These are phyloP conservation scores for Bipolaris sorokiniana DNA, from an alignment of 2,329 filamentous ascomycete genomes.

Conservation along the genomic window DNA sequence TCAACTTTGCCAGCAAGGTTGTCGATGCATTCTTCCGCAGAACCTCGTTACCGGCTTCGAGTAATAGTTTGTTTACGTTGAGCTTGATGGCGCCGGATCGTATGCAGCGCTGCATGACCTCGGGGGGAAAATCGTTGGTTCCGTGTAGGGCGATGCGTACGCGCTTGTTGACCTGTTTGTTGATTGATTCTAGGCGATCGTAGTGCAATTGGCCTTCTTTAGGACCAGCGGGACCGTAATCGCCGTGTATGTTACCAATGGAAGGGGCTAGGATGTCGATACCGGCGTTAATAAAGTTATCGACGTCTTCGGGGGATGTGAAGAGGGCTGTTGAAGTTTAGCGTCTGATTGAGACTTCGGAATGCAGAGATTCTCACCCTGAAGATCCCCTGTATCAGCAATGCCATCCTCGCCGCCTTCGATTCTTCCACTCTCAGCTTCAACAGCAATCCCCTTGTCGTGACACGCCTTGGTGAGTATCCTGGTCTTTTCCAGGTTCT, in stretches of 20 bases:
- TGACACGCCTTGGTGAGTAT: conserved; percentile 68
- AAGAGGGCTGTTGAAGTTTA: conserved; percentile 51
- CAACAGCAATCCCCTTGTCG: conserved; percentile 67
- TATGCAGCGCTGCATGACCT: conserved; percentile 61
- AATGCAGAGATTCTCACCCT: conserved; percentile 48
- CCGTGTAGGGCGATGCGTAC: conserved; percentile 63
- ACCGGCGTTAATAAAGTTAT: conserved; percentile 71
- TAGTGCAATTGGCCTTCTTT: conserved; percentile 42
- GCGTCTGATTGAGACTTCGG: not conserved
- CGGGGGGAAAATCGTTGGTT: conserved; percentile 60
- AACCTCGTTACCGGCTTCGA: conserved; percentile 55
- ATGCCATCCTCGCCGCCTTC: conserved; percentile 77
- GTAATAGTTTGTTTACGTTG: conserved; percentile 63
- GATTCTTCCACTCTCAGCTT: conserved; percentile 73
- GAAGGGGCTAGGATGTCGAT: conserved; percentile 76
- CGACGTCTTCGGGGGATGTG: conserved; percentile 70
- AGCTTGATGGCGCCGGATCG: conserved; percentile 60
- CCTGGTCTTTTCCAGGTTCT: conserved; percentile 68
- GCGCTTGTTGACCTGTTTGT: conserved; percentile 46
- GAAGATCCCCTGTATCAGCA: conserved; percentile 67
- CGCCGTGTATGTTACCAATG: conserved; percentile 77
- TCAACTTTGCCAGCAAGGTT: conserved; percentile 46
- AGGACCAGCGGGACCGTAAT: conserved; percentile 68
- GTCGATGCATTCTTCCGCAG: conserved; percentile 48
- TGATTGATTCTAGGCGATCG: conserved; percentile 38